Evolutionary conservation across 1,284 basidiomycete genomes (phyloP), one percentile per base, ranked within the genome.

Genomic region (Spongispora temasekensis): DNA sequence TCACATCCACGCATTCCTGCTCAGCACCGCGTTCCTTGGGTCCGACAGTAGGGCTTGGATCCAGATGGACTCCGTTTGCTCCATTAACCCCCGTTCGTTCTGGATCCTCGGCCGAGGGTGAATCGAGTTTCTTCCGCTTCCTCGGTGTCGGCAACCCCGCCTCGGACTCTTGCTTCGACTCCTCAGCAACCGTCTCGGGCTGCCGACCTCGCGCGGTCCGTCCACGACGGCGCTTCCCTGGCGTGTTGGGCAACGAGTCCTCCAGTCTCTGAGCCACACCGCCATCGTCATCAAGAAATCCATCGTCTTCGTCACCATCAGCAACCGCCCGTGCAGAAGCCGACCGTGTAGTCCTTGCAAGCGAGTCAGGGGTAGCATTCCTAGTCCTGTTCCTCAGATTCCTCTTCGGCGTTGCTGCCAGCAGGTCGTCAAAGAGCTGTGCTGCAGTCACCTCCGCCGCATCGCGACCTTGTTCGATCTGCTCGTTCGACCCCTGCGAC

Each of bases 1-100:
- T 83, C 50, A 81, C 75, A 44, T 71, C 72, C 3, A 58, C 31
- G 57, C 58, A 63, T 53, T 71, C 69, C 19, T 52, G 66, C 59
- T 54, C n/a, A n/a, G 62, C n/a, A 52, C 42, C 2, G 51, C 32
- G 31, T 35, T 57, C 57, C 37, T n/a, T 28, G 19, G 48, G 34
- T 12, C 42, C 53, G 44, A 53, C 52, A 27, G 31, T 28, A 27
- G 48, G 54, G 44, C 27, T 12, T 21, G 48, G 28, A 28, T 58
- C 61, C n/a, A 30, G 59, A 53, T 6, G 48, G 23, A 61, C 32
- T 31, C 68, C 72, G 32, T 71, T 75, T 21, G 57, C 55, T 44
- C 70, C 69, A 55, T 75, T 65, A 37, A 57, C 30, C 25, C 40
- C 56, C 50, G 44, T 32, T 17, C 50, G 51, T 42, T 58, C n/a